phyloP scores from a whole-genome alignment of 495 filamentous ascomycete genomes.

The Penicillium lagena region DNA sequence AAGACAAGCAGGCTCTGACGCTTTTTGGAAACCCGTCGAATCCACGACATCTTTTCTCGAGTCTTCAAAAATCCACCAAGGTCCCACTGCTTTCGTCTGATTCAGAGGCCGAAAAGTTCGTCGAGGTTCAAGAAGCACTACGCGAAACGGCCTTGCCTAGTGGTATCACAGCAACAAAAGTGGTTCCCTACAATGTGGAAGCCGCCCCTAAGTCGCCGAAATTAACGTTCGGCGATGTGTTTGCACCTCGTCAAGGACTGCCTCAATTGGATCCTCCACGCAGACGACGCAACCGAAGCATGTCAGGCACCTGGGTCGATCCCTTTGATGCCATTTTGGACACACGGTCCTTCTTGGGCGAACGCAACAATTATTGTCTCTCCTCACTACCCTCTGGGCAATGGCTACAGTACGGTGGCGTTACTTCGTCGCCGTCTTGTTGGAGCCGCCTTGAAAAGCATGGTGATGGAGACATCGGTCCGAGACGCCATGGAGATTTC shows the following conservation, averaged over 20 bases:
- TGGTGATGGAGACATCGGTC: slow-evolving; percentile 4
- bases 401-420: slow-evolving; percentile 40
- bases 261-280: slow-evolving; percentile 63
- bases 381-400: slow-evolving; percentile 31
- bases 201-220: slow-evolving; percentile 31
- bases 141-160: slow-evolving; percentile 63
- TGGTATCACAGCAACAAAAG: slow-evolving; percentile 63
- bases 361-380: slow-evolving; percentile 35
- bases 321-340: slow-evolving; percentile 36
- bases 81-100: slow-evolving; percentile 30
- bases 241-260: slow-evolving; percentile 62
- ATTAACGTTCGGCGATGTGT: slow-evolving; percentile 74
- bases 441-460: slow-evolving; percentile 37
- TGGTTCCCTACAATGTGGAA: slow-evolving; percentile 50
- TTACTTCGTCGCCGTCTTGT: slow-evolving; percentile 34
- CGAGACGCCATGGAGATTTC: slow-evolving; percentile 21
- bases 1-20: slow-evolving; percentile 58
- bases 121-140: slow-evolving; percentile 43
- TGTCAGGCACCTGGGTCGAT: slow-evolving; percentile 30
- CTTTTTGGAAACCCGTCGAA: slow-evolving; percentile 61
- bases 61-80: slow-evolving; percentile 53
- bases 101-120: slow-evolving; percentile 34
- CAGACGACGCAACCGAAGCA: slow-evolving; percentile 21
- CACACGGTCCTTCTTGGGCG: slow-evolving; percentile 27
- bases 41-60: slow-evolving; percentile 76